Conservation (phyloP, 179 eudicot genomes). For the Corrigiola litoralis region DNA sequence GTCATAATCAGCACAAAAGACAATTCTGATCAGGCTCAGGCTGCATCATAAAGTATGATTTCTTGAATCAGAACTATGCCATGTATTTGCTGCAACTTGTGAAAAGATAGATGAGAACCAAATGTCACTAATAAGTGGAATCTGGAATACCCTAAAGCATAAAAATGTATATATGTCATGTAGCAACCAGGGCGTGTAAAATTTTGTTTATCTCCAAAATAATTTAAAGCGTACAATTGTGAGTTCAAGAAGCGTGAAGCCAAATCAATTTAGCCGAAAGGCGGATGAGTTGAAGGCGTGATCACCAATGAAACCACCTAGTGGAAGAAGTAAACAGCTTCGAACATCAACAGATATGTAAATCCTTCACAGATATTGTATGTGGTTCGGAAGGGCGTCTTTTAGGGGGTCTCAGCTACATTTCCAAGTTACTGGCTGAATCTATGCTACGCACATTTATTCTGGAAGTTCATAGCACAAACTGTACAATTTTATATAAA, state of each 20-base stretch:
- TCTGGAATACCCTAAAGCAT: no score
- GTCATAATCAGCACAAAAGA: no score
- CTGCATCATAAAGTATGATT: no score
- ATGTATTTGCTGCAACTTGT: no score
- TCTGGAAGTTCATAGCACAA: neutral
- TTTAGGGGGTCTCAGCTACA: constrained; percentile 1
- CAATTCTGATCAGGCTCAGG: no score
- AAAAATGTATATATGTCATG: neutral
- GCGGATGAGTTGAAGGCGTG: neutral
- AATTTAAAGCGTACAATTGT: neutral
- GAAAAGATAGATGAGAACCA: no score
- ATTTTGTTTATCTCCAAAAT: no score
- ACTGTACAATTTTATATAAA: neutral
- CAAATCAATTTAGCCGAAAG: neutral
- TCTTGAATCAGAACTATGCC: no score
- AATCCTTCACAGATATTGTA: neutral
- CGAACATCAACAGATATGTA: neutral
- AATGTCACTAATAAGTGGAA: no score
- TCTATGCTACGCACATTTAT: neutral
- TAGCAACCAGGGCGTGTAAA: no score
- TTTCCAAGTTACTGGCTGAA: neutral
- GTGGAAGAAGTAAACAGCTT: neutral
- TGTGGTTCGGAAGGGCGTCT: neutral
- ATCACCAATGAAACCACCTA: neutral
- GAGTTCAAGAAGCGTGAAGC: neutral